These are phyloP conservation scores for Phellinidium pouzarii DNA, from an alignment of 1,284 basidiomycete genomes.

Conservation along the genomic window DNA sequence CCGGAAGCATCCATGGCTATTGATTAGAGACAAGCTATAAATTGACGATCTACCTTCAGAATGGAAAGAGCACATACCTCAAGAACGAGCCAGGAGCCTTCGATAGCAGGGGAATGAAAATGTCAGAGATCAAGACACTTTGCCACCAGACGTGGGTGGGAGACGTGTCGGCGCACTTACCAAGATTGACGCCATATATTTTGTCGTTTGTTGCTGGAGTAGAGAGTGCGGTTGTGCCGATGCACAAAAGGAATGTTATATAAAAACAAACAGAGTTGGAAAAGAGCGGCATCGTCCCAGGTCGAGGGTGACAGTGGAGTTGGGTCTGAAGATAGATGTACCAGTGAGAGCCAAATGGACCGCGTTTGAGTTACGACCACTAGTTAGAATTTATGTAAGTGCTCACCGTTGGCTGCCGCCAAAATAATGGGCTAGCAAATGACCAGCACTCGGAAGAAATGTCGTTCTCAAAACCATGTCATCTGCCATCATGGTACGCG, in stretches of 20 bases:
- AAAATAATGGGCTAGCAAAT: no score
- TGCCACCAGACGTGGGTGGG: not conserved
- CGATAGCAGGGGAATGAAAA: not conserved
- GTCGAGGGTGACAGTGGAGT: no score
- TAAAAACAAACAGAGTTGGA: no score
- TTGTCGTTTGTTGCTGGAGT: constrained; percentile 27
- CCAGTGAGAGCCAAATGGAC: no score
- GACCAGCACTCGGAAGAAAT: no score
- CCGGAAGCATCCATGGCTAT: constrained; percentile 60
- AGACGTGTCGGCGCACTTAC: constrained; percentile 42
- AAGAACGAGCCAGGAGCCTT: constrained; percentile 41
- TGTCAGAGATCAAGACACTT: constrained; percentile 2
- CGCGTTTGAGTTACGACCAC: no score
- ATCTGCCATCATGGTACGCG: no score
- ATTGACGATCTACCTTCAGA: not conserved
- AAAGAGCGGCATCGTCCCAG: no score
- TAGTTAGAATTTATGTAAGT: no score
- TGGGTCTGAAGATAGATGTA: no score
- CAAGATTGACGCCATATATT: constrained; percentile 62
- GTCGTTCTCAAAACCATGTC: no score
- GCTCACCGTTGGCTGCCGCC: no score
- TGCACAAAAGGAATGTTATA: not conserved
- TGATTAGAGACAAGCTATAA: not conserved
- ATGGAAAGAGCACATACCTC: constrained; percentile 27
- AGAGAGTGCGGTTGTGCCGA: not conserved